These are phyloP conservation scores for Diaporthe sp. DNA, from an alignment of 2,329 filamentous ascomycete species.

Conservation along the genomic window DNA sequence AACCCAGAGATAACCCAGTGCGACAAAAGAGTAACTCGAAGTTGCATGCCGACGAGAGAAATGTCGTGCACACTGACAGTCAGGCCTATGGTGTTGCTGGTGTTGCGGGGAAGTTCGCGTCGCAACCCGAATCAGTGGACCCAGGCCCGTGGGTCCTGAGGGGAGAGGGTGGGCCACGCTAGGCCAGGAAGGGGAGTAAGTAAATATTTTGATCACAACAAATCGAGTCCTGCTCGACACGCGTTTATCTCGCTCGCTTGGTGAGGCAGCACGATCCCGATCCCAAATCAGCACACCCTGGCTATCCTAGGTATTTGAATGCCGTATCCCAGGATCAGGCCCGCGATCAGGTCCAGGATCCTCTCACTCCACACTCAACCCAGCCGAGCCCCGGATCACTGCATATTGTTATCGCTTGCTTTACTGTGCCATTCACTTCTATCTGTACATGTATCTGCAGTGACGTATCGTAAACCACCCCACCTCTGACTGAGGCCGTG, in stretches of 20 bases:
- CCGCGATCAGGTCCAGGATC: conserved; percentile 4
- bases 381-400: conserved; percentile 9
- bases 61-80: not conserved
- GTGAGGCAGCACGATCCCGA: conserved; percentile 2
- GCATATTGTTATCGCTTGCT: not conserved
- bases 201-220: conserved; percentile 35
- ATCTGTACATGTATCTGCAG: not conserved
- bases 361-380: conserved; percentile 19
- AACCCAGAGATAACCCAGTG: not conserved
- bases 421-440: not conserved
- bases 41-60: not conserved
- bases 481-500: not conserved
- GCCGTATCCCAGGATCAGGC: conserved; percentile 18
- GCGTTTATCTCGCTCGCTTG: conserved; percentile 4
- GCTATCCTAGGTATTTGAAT: conserved; percentile 18
- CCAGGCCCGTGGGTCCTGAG: not conserved
- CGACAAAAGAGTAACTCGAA: not conserved
- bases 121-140: not conserved
- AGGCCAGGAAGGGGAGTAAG: not conserved
- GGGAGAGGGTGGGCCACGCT: conserved; percentile 6
- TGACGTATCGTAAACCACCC: not conserved
- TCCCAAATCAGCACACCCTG: conserved; percentile 11
- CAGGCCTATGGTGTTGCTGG: not conserved
- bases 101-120: conserved; percentile 4
- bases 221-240: conserved; percentile 14